These are phyloP conservation scores for Fusarium scirpi DNA, from an alignment of 2,329 filamentous ascomycete genomes.

Conservation along the genomic window DNA sequence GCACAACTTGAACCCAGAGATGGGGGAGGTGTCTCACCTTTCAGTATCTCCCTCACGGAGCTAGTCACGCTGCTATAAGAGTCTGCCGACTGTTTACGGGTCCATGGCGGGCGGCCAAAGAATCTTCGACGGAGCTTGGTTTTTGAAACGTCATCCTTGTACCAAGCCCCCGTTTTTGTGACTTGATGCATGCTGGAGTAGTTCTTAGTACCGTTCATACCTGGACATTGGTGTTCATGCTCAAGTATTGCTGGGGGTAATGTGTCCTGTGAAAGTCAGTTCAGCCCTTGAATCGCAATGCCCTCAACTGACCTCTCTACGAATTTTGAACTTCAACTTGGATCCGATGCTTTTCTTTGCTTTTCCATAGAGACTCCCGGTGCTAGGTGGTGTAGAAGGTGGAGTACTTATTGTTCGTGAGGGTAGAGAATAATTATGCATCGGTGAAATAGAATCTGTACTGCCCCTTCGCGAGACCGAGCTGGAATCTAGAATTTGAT, in stretches of 20 bases:
- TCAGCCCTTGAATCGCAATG: neutral
- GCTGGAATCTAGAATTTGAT: slow-evolving; percentile 14
- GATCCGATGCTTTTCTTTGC: slow-evolving; percentile 44
- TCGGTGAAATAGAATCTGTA: slow-evolving; percentile 22
- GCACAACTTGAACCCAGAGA: slow-evolving; percentile 44
- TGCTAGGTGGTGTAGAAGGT: slow-evolving; percentile 2
- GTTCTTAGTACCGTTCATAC: slow-evolving; percentile 28
- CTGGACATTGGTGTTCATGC: slow-evolving; percentile 7
- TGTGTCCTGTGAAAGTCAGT: slow-evolving; percentile 25
- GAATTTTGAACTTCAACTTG: slow-evolving; percentile 31
- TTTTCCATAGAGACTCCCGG: slow-evolving; percentile 31
- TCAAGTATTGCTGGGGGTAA: slow-evolving; percentile 37
- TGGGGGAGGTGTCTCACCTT: slow-evolving; percentile 51
- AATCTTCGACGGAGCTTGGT: slow-evolving; percentile 51
- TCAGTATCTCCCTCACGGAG: slow-evolving; percentile 56
- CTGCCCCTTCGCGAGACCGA: slow-evolving; percentile 12
- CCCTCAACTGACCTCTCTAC: slow-evolving; percentile 23
- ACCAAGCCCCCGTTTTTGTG: slow-evolving; percentile 44
- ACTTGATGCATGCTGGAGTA: slow-evolving; percentile 36
- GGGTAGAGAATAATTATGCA: neutral
- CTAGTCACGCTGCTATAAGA: slow-evolving; percentile 57
- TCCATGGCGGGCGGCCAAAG: slow-evolving; percentile 58
- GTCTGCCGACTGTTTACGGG: slow-evolving; percentile 54
- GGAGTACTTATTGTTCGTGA: neutral
- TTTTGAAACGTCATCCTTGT: slow-evolving; percentile 50